Evolutionary conservation across 2,329 filamentous ascomycete genomes (phyloP).

Genomic region (Myriosclerotinia duriaeana): DNA sequence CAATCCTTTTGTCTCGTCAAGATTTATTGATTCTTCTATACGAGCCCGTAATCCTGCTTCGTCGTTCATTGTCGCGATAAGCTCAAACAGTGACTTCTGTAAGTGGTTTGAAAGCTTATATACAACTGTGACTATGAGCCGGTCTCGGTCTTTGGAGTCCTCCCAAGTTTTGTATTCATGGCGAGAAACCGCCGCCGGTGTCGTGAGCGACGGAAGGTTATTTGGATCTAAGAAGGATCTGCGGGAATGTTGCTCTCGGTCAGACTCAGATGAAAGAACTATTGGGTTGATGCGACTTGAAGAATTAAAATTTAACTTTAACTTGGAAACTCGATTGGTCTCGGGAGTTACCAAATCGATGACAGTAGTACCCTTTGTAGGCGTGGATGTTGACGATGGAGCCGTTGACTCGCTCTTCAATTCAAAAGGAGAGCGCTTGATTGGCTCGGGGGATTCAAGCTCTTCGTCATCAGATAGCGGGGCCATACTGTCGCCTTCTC

Average conservation of each 20-base stretch:
- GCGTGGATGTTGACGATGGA: background rate
- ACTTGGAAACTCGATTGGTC: background rate
- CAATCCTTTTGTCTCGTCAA: conserved; percentile 25
- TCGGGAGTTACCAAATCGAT: conserved; percentile 13
- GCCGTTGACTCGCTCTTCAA: background rate
- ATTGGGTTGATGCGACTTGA: conserved; percentile 23
- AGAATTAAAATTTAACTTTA: background rate
- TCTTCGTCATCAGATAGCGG: background rate
- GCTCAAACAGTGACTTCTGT: conserved; percentile 21
- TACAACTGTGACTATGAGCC: conserved; percentile 46
- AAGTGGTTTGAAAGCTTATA: background rate
- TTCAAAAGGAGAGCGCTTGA: background rate
- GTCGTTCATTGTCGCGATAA: conserved; percentile 21
- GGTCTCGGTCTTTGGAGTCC: conserved; percentile 37
- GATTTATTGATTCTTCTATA: conserved; percentile 14
- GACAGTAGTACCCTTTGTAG: background rate
- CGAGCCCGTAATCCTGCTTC: conserved; percentile 16
- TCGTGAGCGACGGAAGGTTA: conserved; percentile 30
- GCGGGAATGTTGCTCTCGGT: conserved; percentile 22
- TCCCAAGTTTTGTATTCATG: conserved; percentile 31
- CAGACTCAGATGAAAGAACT: conserved; percentile 25
- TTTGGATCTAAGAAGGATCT: conserved; percentile 20
- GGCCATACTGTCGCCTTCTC: background rate
- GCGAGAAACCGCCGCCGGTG: conserved; percentile 33
- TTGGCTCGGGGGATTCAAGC: background rate